These are phyloP conservation scores for Pisolithus albus DNA, from an alignment of 768 basidiomycete species.

Conservation along the genomic window DNA sequence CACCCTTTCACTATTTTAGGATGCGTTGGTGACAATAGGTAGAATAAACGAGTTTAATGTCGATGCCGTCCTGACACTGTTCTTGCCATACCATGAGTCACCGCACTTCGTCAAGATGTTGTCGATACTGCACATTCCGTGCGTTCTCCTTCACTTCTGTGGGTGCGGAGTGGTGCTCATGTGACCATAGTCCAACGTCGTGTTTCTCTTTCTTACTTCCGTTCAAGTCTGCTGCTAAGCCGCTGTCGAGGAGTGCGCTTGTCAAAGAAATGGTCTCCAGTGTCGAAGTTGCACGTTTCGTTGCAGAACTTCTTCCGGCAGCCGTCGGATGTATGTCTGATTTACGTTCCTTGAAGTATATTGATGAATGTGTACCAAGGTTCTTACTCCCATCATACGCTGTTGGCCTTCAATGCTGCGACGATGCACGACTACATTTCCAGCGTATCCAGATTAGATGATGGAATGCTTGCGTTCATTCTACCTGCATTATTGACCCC, in stretches of 20 bases:
- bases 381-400: conserved; percentile 51
- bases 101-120: conserved; percentile 92
- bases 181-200: conserved; percentile 44
- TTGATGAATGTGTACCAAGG: conserved; percentile 17
- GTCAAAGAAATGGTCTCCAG: conserved; percentile 73
- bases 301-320: conserved; percentile 56
- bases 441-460: conserved; percentile 48
- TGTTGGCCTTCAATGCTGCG: conserved; percentile 79
- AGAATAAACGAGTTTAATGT: conserved; percentile 95
- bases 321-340: conserved; percentile 39
- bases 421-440: conserved; percentile 75
- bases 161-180: not conserved
- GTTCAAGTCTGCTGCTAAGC: conserved; percentile 70
- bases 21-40: not conserved
- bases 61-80: conserved; percentile 65
- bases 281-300: conserved; percentile 64
- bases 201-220: conserved; percentile 64
- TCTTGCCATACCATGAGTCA: conserved; percentile 93
- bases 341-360: not conserved
- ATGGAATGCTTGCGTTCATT: conserved; percentile 58
- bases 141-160: conserved; percentile 15
- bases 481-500: conserved; percentile 60
- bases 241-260: conserved; percentile 64
- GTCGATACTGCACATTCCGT: conserved; percentile 76
- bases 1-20: not conserved